A percentile compares a stretch with the other conserved stretches of the same genome.
Conservation (phyloP, 768 basidiomycete genomes). For the Pisolithus marmoratus region DNA sequence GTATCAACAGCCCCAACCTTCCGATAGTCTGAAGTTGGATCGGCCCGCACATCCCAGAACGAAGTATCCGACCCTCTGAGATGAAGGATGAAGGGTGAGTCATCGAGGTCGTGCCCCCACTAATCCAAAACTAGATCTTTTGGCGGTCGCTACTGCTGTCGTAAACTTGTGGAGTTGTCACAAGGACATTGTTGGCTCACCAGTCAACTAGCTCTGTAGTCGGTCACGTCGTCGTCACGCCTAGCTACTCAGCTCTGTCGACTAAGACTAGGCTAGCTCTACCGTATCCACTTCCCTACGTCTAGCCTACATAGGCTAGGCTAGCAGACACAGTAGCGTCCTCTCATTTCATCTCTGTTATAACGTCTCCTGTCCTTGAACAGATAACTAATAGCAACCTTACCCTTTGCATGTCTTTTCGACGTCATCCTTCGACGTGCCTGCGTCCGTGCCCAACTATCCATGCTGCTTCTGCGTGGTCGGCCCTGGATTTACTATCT, state of each 20-base stretch:
- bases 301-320: slow-evolving; percentile 82
- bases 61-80: slow-evolving; percentile 76
- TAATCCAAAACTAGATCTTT: slow-evolving; percentile 6
- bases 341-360: slow-evolving; percentile 52
- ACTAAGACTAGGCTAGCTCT: slow-evolving; percentile 71
- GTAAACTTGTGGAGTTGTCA: slow-evolving; percentile 21
- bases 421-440: slow-evolving; percentile 21
- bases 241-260: slow-evolving; percentile 50
- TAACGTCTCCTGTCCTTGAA: slow-evolving; percentile 58
- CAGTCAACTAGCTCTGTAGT: slow-evolving; percentile 31
- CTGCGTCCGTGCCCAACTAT: slow-evolving; percentile 13
- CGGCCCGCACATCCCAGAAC: slow-evolving; percentile 44
- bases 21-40: slow-evolving; percentile 46
- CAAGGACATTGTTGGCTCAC: slow-evolving; percentile 14
- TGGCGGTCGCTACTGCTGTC: slow-evolving; percentile 13
- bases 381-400: slow-evolving; percentile 75
- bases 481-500: slow-evolving; percentile 25
- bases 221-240: slow-evolving; percentile 36
- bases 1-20: slow-evolving; percentile 60
- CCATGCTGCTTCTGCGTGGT: slow-evolving; percentile 18
- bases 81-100: slow-evolving; percentile 99
- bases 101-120: slow-evolving; percentile 2
- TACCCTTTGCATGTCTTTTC: slow-evolving; percentile 34
- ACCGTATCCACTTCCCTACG: slow-evolving; percentile 62
- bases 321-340: slow-evolving; percentile 78